Percentiles rank a stretch among this genome's conserved stretches.
These are phyloP conservation scores for Iris pallida DNA, from an alignment of 116 monocot species.

Conservation along the genomic window DNA sequence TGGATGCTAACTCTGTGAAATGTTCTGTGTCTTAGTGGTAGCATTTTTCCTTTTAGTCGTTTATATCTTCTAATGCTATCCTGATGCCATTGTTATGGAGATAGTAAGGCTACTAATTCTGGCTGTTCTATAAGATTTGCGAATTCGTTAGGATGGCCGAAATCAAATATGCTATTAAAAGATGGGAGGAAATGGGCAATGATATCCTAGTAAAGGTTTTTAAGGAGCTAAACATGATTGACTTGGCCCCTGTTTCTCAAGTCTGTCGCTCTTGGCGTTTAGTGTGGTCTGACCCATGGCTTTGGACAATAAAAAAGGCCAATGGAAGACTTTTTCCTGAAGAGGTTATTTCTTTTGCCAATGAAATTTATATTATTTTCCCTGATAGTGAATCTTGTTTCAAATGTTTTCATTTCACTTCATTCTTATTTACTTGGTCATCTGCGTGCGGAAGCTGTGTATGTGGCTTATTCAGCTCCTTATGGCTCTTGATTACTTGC, in stretches of 20 bases:
- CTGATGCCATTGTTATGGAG: too few species aligned
- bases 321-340: slow-evolving; percentile 77
- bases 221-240: slow-evolving; percentile 69
- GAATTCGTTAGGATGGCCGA: slow-evolving; percentile 41
- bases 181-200: slow-evolving; percentile 83
- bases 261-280: slow-evolving; percentile 70
- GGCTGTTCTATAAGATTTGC: too few species aligned
- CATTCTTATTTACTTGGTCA: not conserved
- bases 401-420: not conserved
- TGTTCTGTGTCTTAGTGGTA: too few species aligned
- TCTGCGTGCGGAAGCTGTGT: slow-evolving; percentile 68
- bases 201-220: slow-evolving; percentile 82
- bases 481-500: slow-evolving; percentile 88
- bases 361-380: not conserved
- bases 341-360: slow-evolving; percentile 55
- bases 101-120: too few species aligned
- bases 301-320: slow-evolving; percentile 91
- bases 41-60: too few species aligned
- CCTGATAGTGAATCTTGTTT: not conserved
- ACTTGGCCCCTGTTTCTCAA: slow-evolving; percentile 61
- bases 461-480: slow-evolving; percentile 89
- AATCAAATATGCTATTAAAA: slow-evolving; percentile 23
- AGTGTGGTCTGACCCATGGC: slow-evolving; percentile 68
- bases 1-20: too few species aligned
- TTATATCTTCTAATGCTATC: too few species aligned